Conservation (phyloP, 345 rosid genomes). For the Citrus trifoliata region DNA sequence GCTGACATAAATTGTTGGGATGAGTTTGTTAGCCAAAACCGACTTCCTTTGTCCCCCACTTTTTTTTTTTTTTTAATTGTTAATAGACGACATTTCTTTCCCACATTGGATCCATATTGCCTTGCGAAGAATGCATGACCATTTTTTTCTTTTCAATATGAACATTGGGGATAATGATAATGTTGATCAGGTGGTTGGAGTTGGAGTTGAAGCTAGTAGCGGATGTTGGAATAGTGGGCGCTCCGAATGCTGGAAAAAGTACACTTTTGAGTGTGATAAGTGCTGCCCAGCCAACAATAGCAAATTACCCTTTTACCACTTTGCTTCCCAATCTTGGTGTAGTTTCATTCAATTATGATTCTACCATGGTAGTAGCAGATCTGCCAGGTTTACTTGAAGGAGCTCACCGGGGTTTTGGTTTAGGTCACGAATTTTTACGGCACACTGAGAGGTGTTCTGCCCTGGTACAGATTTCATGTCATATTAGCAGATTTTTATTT, state of each 20-base stretch:
- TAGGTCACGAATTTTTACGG: conserved; percentile 87
- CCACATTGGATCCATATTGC: neutral
- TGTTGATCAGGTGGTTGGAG: conserved; percentile 81
- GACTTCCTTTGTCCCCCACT: neutral
- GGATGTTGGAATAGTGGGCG: conserved; percentile 91
- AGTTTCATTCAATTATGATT: conserved; percentile 83
- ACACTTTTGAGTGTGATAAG: conserved; percentile 81
- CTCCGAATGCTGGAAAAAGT: conserved; percentile 97
- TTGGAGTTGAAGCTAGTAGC: conserved; percentile 90
- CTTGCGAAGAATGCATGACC: neutral
- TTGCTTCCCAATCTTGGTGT: conserved; percentile 96
- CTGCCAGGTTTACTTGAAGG: conserved; percentile 98
- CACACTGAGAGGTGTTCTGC: conserved; percentile 97
- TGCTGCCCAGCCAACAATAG: conserved; percentile 85
- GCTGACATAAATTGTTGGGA: neutral
- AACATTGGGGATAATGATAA: conserved; percentile 20
- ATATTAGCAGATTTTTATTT: neutral
- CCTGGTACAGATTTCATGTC: conserved; percentile 51
- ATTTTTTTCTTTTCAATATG: neutral
- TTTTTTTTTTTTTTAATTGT: neutral
- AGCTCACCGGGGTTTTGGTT: conserved; percentile 90
- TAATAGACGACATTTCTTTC: neutral
- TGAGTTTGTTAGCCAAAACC: neutral
- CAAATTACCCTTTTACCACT: conserved; percentile 90
- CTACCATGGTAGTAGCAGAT: conserved; percentile 94